A percentile compares a stretch with the other conserved stretches of the same genome.
Evolutionary conservation across 2,329 filamentous ascomycete genomes (phyloP).

Genomic region (Ophiostoma perfectum): DNA sequence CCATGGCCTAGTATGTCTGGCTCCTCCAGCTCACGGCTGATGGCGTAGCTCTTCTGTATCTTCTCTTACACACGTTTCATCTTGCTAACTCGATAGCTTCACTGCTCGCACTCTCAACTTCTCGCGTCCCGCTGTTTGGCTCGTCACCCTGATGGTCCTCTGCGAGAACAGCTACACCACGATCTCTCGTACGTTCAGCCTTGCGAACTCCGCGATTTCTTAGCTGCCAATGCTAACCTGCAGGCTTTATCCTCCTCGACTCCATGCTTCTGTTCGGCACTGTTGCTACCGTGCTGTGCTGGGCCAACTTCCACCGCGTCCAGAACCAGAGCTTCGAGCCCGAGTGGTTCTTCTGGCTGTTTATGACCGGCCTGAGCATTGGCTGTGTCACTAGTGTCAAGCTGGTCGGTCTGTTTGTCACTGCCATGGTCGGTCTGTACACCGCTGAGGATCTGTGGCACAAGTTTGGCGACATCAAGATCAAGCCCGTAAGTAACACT

Average conservation of each 20-base stretch:
- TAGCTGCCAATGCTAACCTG: neutral
- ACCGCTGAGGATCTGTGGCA: constrained; percentile 96
- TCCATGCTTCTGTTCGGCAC: constrained; percentile 99
- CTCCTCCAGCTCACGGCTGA: neutral
- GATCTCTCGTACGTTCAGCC: constrained; percentile 62
- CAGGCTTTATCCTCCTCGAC: constrained; percentile 82
- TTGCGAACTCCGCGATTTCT: neutral
- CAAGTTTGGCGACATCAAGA: constrained; percentile 91
- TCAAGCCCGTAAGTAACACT: constrained; percentile 62
- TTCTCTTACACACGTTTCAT: neutral
- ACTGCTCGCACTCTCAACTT: constrained; percentile 89
- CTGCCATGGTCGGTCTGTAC: constrained; percentile 89
- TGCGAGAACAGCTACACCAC: constrained; percentile 99
- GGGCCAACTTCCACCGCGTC: constrained; percentile 90
- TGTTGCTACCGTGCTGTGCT: constrained; percentile 95
- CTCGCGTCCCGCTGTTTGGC: constrained; percentile 81
- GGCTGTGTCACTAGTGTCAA: constrained; percentile 98
- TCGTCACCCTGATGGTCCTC: constrained; percentile 92
- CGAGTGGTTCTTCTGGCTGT: constrained; percentile 93
- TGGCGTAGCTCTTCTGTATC: neutral
- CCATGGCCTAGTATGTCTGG: constrained; percentile 64
- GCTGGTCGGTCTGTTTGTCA: constrained; percentile 94
- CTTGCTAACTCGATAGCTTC: constrained; percentile 41
- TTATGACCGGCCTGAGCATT: constrained; percentile 89
- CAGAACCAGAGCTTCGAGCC: constrained; percentile 78